Percentiles rank a stretch among this genome's conserved stretches.
Evolutionary conservation across 2,329 filamentous ascomycete genomes (phyloP).

Genomic region (Cladosporium sphaerospermum): DNA sequence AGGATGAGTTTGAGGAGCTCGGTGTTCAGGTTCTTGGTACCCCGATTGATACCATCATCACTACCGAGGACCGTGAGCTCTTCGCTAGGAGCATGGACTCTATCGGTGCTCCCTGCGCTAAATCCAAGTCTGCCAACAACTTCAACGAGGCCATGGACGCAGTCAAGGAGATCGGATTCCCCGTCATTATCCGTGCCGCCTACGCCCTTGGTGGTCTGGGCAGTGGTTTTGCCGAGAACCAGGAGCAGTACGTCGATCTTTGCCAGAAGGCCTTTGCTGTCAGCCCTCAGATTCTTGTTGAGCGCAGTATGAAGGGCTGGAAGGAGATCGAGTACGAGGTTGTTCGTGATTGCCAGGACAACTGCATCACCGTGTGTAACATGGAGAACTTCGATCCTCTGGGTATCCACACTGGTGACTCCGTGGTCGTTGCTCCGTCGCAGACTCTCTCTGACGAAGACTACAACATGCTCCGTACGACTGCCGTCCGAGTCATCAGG

Average conservation of each 20-base stretch:
- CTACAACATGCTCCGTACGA: conserved; percentile 98
- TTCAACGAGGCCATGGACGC: conserved; percentile 82
- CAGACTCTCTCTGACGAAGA: conserved; percentile 96
- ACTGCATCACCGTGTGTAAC: conserved; percentile 99
- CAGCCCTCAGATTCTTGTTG: conserved; percentile 91
- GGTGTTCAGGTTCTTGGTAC: conserved; percentile 94
- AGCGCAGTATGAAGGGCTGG: conserved; percentile 99
- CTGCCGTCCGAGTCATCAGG: conserved; percentile 92
- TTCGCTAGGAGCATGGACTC: conserved; percentile 98
- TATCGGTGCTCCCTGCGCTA: conserved; percentile 95
- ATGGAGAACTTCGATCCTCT: conserved; percentile 99
- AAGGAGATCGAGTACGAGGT: conserved; percentile 99
- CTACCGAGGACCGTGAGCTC: conserved; percentile 93
- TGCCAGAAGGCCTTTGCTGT: conserved; percentile 94
- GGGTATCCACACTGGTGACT: conserved; percentile 96
- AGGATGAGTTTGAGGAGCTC: conserved; percentile 89
- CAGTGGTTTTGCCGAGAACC: conserved; percentile 89
- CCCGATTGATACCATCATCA: conserved; percentile 96
- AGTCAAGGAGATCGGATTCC: conserved; percentile 88
- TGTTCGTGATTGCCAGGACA: conserved; percentile 88
- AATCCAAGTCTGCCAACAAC: conserved; percentile 86
- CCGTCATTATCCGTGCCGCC: conserved; percentile 92
- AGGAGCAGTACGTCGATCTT: conserved; percentile 73
- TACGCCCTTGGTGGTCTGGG: conserved; percentile 93
- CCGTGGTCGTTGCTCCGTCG: conserved; percentile 93